Conservation (phyloP, 371 early-diverging fungal genomes). For the Mucor irregularis region DNA sequence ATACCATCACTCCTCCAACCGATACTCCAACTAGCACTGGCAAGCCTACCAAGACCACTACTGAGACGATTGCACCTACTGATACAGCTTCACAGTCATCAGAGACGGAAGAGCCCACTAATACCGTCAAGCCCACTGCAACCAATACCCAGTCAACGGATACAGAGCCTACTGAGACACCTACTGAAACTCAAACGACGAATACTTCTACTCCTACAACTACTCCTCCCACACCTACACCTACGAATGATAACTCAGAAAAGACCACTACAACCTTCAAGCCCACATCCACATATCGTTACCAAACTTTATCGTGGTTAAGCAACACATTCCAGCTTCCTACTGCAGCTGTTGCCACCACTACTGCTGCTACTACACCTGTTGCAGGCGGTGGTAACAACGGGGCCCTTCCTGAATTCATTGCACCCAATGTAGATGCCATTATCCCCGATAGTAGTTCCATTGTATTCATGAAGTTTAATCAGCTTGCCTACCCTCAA, state of each 20-base stretch:
- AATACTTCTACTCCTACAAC: background rate
- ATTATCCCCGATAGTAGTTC: conserved; percentile 45
- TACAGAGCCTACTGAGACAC: background rate
- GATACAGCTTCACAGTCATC: no score
- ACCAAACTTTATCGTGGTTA: conserved; percentile 29
- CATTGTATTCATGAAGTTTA: conserved; percentile 41
- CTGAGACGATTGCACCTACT: background rate
- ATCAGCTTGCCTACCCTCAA: conserved; percentile 38
- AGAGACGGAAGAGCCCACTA: no score
- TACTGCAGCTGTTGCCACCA: background rate
- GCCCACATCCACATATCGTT: conserved; percentile 13
- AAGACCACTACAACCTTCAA: background rate
- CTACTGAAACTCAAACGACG: background rate
- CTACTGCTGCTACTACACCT: background rate
- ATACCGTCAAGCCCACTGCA: no score
- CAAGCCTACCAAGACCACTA: background rate
- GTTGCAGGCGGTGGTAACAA: background rate
- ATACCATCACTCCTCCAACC: no score
- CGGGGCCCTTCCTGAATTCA: conserved; percentile 35
- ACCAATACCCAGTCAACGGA: background rate
- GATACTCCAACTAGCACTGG: no score
- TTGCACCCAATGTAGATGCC: conserved; percentile 49
- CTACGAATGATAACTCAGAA: background rate
- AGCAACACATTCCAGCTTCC: conserved; percentile 17
- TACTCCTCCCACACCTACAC: background rate